Evolutionary conservation across 352 stramenopile species (phyloP), one percentile per base, ranked within the genome.

Genomic region (Phytophthora fragariae): DNA sequence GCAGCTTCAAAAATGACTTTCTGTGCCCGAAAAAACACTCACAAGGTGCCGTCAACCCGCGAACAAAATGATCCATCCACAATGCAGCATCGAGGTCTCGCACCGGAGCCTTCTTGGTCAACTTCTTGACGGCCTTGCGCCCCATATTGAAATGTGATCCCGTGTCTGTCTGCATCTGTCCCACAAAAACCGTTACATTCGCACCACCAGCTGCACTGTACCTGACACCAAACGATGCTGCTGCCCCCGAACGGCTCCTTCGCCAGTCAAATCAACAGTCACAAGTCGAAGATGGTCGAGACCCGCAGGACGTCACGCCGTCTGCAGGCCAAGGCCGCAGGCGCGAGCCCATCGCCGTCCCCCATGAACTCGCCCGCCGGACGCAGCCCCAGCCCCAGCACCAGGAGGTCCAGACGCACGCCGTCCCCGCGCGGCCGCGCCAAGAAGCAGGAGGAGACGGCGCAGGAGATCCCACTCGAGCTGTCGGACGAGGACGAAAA

Each of bases 301-400:
- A 93, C 86, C 59, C 82, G 86, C 68, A 64, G 86, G 29, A 85
- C 80, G 59, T 89, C 84, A 31, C 80, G 72, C 55, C 86, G 86
- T 29, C 79, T 93, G 31, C 84, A 91, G 76, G 83, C 82, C 17
- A 85, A 89, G 70, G 58, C 71, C 8, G 58, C 54, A 35, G 21
- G 10, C 46, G 7, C 66, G 9, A 79, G 63, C 17, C 70, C 72
- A 12, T 63, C 68, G 12, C 70, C 73, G 24, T 75, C 70, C 3
- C 72, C 56, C 6, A 49, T 58, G 33, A 58, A 19, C 33, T 76
- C 47, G 12, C 44, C 37, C 5, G 50, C 17, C 53, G 59, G 11
- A 19, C 60, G 46, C 24, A 27, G 24, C 24, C 24, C 24, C 29
- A 46, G 14, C 44, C 15, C 57, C 41, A 49, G 41, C 55, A 17